Evolutionary conservation across 169 alveolate species (phyloP), one percentile per base, ranked within the genome.

Genomic region (Babesia gibsoni): DNA sequence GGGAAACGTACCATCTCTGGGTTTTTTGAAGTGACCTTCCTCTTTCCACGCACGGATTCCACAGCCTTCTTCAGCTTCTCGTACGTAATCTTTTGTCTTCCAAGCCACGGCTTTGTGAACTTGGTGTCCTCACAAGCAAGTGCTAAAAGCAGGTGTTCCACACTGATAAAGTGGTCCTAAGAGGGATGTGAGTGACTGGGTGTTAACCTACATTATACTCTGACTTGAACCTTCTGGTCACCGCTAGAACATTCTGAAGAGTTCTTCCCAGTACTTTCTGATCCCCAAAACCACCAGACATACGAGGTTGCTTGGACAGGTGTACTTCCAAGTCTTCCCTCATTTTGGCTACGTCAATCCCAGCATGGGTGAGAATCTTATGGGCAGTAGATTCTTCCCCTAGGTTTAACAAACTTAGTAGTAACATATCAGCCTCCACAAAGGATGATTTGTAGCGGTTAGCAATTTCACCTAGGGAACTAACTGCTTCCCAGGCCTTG

Each of bases 401-500:
- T 37, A 82, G 84, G 39, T 84, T 80, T 46, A 90, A 45, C 36
- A 91, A 54, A n/a, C 64, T 90, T 29, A 77, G 57, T 37, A 89
- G 80, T 50, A 90, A 81, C 94, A 84, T 88, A 39, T 91, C 95
- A 12, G 94, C 95, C 48, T 91, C 95, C 20, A 91, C 94, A 78
- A 90, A 91, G 0, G 92, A 93, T 0, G 94, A 88, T 35, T 90
- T 86, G 39, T 73, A 83, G 20, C 77, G 66, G 49, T 89, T 91
- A 27, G 94, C 95, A 2, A 91, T 65, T 25, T 83, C 85, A 25
- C 84, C 85, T 57, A 91, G 52, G 5, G 91, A 74, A 16, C 89
- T 80, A 56, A 91, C 88, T 12, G 95, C 95, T 49, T 91, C 95
- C 95, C 95, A 91, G 2, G 95, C 95, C 75, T 91, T 91, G 48